Evolutionary conservation across 495 filamentous ascomycete species (phyloP).

Genomic region (Lichenothelia convexa): DNA sequence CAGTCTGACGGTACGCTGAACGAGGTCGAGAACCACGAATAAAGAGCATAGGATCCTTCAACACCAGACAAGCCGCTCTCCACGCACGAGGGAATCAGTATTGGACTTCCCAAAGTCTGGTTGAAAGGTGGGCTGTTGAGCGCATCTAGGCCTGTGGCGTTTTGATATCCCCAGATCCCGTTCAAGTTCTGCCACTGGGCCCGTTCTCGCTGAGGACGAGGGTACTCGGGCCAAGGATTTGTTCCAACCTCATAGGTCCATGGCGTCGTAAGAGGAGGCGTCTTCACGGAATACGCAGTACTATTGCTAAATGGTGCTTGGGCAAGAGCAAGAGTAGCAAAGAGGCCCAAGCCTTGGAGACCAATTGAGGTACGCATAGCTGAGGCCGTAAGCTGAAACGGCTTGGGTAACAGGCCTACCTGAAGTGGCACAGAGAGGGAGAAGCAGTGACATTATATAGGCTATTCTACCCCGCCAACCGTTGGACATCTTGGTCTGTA

Average conservation of each 20-base stretch:
- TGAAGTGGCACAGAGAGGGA: no score
- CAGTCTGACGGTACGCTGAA: slow-evolving; percentile 35
- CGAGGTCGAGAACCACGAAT: slow-evolving; percentile 42
- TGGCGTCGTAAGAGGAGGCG: slow-evolving; percentile 34
- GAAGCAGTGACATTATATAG: no score
- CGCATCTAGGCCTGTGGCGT: slow-evolving; percentile 23
- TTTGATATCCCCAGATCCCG: slow-evolving; percentile 46
- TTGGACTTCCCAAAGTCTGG: slow-evolving; percentile 26
- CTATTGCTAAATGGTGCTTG: no score
- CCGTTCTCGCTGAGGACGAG: slow-evolving; percentile 40
- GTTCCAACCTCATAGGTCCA: slow-evolving; percentile 46
- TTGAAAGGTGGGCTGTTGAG: slow-evolving; percentile 25
- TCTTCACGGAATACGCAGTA: slow-evolving; percentile 12
- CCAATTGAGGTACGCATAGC: no score
- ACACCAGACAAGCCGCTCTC: slow-evolving; percentile 38
- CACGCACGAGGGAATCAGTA: slow-evolving; percentile 46
- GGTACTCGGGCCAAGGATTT: slow-evolving; percentile 49
- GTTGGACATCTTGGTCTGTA: no score
- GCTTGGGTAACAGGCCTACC: no score
- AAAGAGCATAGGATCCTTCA: slow-evolving; percentile 26
- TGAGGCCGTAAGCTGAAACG: no score
- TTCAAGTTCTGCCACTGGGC: slow-evolving; percentile 44
- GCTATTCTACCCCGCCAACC: no score
- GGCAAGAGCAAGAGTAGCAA: no score
- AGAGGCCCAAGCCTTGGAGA: no score